Evolutionary conservation across 1,139 yeast species (phyloP), one percentile per base, ranked within the genome.

Genomic region (Arxiozyma telluris): DNA sequence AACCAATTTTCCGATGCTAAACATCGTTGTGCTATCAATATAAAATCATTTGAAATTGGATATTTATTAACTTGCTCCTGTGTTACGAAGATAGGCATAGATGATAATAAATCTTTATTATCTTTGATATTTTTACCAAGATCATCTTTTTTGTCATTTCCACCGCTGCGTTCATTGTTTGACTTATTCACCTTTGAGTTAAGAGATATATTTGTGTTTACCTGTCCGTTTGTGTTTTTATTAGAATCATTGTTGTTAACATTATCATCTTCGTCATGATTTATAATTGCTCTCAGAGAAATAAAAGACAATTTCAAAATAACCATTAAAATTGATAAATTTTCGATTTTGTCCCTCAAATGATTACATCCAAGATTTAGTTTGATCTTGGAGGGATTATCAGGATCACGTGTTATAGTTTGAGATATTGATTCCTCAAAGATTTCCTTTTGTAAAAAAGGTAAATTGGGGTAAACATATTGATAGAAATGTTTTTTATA

Each of bases 1-100:
- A 64, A 64, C 52, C 65, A 57, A 53, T 67, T 66, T 48, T 66
- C 68, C 9, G 64, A 60, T 0, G 66, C 62, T 49, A 67, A 52
- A 44, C 63, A 60, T 30, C 60, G 54, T 46, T 65, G 66, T 1
- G 66, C 66, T 44, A 67, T 52, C 23, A 61, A 42, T n/a, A 67
- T 56, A 6, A 58, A 55, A 25, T 64, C 64, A 51, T 62, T 62
- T n/a, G 61, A 54, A n/a, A 66, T 64, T 12, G 69, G 69, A 48
- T 63, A 61, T 43, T 55, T 57, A 21, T 59, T 57, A 17, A 63
- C 44, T 41, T 60, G 54, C 21, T 59, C 59, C 44, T 57, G 55
- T 43, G 58, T 58, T 21, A 52, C 42, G 41, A 38, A 57, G 50
- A 45, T 53, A 44, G 47, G 47, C 47, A 45, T 45, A 27, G 47